Evolutionary conservation across 345 rosid genomes (phyloP), one percentile per base, ranked within the genome.

Genomic region (Salix udensis): DNA sequence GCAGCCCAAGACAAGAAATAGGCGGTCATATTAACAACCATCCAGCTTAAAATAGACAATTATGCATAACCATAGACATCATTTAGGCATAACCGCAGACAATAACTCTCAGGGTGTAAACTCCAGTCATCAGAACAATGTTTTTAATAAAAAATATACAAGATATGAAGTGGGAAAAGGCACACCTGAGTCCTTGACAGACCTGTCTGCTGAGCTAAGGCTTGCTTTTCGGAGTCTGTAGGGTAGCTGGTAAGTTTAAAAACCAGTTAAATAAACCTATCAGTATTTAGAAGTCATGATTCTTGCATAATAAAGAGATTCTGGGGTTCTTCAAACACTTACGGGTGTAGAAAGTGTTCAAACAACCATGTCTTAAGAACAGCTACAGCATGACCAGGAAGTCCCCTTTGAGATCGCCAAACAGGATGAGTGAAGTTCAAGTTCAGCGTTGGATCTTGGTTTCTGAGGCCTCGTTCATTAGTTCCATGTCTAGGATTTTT

Each of bases 301-400:
- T 23, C 39, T 37, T 13, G 21, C 24, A 31, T 6, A 21, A 11
- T 6, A 4, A 37, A 16, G 40, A 21, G 13, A 11, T 37, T 10
- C 6, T 7, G 46, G 3, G 16, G 4, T 5, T 67, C 24, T 37
- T 13, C 24, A 67, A 36, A 21, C 6, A 68, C 84, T 77, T 77
- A 81, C 84, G 84, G 84, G 36, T 81, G 84, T 5, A 77, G 65
- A 37, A 81, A 81, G 65, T 81, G 84, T 52, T 81, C 81, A 39
- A 77, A 81, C 37, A 81, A 36, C 84, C 84, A 81, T 4, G 68
- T 15, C 68, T 66, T 81, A 39, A 81, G 84, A 18, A 81, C 69
- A 65, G 78, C 70, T 0, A 81, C 84, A 11, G 84, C 81, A 53
- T 66, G 81, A 61, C 74, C 81, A 14, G 84, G 84, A 21, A 81